Evolutionary conservation across 148 eudicot genomes (phyloP).

Genomic region (Rhododendron ferrugineum): DNA sequence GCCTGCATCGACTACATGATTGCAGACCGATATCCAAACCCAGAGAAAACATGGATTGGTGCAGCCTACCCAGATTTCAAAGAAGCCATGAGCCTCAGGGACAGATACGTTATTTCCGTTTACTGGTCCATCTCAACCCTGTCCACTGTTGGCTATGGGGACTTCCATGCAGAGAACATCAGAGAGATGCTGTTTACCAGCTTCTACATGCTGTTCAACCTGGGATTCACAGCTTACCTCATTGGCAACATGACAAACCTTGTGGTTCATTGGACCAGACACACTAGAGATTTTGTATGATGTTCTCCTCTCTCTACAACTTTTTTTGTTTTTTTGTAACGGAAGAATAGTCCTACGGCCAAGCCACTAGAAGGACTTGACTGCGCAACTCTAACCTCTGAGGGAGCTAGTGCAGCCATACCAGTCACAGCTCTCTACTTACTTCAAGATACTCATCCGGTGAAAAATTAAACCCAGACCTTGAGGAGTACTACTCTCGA

Average conservation of each 20-base stretch:
- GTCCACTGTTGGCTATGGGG: constrained; percentile 91
- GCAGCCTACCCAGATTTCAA: constrained; percentile 61
- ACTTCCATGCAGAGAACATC: constrained; percentile 72
- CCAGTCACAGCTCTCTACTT: no score
- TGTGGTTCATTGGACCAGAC: constrained; percentile 87
- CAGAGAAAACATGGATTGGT: constrained; percentile 74
- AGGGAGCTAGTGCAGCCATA: no score
- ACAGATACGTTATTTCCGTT: constrained; percentile 61
- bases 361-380: no score
- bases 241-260: constrained; percentile 97
- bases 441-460: no score
- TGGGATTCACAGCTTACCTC: constrained; percentile 80
- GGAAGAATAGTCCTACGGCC: no score
- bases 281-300: constrained; percentile 68
- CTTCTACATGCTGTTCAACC: constrained; percentile 79
- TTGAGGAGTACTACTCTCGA: no score
- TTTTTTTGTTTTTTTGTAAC: no score
- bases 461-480: no score
- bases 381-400: no score
- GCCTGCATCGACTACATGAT: constrained; percentile 81
- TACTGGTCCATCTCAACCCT: constrained; percentile 93
- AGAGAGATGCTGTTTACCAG: constrained; percentile 78
- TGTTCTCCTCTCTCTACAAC: background rate
- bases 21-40: constrained; percentile 68
- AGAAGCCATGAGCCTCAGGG: constrained; percentile 43